Conservation (phyloP, 305 asterid genomes). For the Withania somnifera region DNA sequence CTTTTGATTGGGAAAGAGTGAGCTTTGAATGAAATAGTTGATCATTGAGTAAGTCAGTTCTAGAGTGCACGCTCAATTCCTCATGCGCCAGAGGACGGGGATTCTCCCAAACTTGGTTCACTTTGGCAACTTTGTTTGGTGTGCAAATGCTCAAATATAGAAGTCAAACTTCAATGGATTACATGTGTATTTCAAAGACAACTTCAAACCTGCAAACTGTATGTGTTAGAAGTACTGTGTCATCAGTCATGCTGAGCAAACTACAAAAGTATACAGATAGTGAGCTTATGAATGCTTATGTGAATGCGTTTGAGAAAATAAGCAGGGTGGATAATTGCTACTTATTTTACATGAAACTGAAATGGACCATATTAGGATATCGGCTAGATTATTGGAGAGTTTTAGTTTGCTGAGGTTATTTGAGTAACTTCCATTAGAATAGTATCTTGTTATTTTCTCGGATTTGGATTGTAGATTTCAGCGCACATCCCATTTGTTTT, state of each 20-base stretch:
- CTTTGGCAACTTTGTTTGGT: neutral
- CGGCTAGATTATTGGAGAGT: neutral
- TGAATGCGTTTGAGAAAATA: neutral
- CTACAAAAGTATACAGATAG: neutral
- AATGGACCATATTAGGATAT: neutral
- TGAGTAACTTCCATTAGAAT: neutral
- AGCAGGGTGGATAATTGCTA: neutral
- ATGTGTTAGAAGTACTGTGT: neutral
- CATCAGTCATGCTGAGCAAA: neutral
- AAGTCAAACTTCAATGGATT: neutral
- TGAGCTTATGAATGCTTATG: neutral
- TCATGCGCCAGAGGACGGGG: neutral
- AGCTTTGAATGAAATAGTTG: neutral
- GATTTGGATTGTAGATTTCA: neutral
- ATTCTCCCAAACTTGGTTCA: neutral
- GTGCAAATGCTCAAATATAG: neutral
- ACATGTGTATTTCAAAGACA: neutral
- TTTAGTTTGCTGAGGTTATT: neutral
- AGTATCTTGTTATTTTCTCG: neutral
- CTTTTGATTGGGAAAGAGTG: neutral
- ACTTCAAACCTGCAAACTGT: neutral
- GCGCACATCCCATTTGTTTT: neutral
- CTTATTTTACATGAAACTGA: neutral
- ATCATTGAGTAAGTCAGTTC: neutral
- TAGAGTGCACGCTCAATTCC: neutral